These are phyloP conservation scores for Setaria italica DNA, from an alignment of 202 grass and related monocot species.

Conservation along the genomic window DNA sequence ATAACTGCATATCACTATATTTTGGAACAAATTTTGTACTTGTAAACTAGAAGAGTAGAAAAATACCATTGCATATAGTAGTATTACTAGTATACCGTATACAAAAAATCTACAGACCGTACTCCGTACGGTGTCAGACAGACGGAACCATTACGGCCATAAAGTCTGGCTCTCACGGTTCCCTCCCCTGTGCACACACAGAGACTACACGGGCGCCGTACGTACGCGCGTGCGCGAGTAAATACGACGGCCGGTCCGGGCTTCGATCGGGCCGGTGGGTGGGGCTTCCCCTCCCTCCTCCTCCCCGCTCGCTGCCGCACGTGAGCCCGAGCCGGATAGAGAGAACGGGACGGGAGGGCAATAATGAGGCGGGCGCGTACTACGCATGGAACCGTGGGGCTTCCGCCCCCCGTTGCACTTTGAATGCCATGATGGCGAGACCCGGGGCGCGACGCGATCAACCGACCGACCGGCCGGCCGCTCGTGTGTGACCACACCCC, in stretches of 20 bases:
- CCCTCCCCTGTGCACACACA: not conserved
- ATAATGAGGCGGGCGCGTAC: constrained; percentile 8
- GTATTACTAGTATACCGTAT: too few species aligned
- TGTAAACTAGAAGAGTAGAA: too few species aligned
- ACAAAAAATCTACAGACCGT: not conserved
- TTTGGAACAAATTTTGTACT: too few species aligned
- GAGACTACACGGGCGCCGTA: not conserved
- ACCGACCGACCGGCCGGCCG: too few species aligned
- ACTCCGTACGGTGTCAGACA: not conserved
- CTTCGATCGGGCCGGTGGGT: constrained; percentile 8
- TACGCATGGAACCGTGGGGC: constrained; percentile 45
- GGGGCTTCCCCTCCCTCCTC: not conserved
- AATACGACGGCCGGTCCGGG: not conserved
- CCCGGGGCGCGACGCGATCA: not conserved
- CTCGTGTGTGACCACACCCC: not conserved
- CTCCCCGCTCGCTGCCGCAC: constrained; percentile 25
- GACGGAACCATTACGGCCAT: not conserved
- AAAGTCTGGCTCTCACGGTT: not conserved
- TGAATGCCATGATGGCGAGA: constrained; percentile 51
- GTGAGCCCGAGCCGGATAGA: constrained; percentile 31
- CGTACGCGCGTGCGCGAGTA: not conserved
- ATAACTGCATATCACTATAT: too few species aligned
- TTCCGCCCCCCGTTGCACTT: constrained; percentile 32
- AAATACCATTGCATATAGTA: too few species aligned
- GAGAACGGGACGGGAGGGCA: constrained; percentile 18